Evolutionary conservation across 345 rosid genomes (phyloP).

Genomic region (Hibiscus mutabilis): DNA sequence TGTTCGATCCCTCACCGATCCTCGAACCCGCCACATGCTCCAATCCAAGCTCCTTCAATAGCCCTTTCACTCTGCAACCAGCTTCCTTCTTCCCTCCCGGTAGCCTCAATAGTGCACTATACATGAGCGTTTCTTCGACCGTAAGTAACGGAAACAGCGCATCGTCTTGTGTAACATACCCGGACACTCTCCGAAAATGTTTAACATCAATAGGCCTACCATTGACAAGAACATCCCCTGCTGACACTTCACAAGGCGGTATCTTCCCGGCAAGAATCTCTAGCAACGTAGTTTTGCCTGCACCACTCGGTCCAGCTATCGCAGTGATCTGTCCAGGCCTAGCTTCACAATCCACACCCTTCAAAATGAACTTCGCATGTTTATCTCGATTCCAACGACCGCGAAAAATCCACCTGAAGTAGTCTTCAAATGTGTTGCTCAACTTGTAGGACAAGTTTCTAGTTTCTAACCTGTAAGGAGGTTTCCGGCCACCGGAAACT

Average conservation of each 20-base stretch:
- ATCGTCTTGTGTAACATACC: conserved; percentile 85
- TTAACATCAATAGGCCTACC: conserved; percentile 45
- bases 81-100: conserved; percentile 43
- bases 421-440: conserved; percentile 32
- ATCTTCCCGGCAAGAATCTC: conserved; percentile 80
- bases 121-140: conserved; percentile 76
- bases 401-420: conserved; percentile 20
- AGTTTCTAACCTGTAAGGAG: conserved; percentile 47
- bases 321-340: conserved; percentile 63
- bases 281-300: conserved; percentile 82
- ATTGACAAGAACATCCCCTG: conserved; percentile 67
- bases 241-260: conserved; percentile 28
- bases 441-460: conserved; percentile 50
- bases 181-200: conserved; percentile 56
- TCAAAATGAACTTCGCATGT: conserved; percentile 40
- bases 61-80: conserved; percentile 37
- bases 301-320: conserved; percentile 89
- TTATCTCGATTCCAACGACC: conserved; percentile 15
- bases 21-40: conserved; percentile 53
- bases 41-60: conserved; percentile 68
- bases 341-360: conserved; percentile 60
- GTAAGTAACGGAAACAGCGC: conserved; percentile 83
- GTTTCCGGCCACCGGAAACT: conserved; percentile 28
- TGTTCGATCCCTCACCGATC: conserved; percentile 54
- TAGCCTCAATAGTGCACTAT: conserved; percentile 72